Evolutionary conservation across 345 rosid genomes (phyloP), one percentile per base, ranked within the genome.

Genomic region (Aethionema arabicum): DNA sequence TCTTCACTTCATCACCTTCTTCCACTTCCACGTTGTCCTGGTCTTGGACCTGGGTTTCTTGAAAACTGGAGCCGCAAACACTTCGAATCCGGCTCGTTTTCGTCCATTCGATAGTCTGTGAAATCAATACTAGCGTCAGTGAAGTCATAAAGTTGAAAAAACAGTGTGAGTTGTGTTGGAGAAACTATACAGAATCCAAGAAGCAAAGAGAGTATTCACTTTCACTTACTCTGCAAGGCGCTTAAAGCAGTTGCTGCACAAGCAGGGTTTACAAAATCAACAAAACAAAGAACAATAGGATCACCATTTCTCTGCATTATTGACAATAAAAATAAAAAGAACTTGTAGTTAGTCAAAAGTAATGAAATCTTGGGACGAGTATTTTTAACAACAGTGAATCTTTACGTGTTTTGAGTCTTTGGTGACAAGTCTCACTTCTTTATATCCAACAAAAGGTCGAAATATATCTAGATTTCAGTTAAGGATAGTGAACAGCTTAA

Each of bases 231-330:
- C 87, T 91, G 96, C 80, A 91, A 85, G 32, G 93, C 85, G 66
- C 85, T 85, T 77, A 87, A 70, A 37, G 98, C 93, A 56, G 96
- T 87, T 2, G 93, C 98, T 32, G 98, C 98, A 65, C 93, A 91
- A 9, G 95, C 93, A 43, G 98, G 82, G 76, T 61, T 78, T 36
- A 63, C 76, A 70, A 91, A 87, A 70, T 91, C 98, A 62, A 91
- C 98, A 78, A 87, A 87, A 72, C 96, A 91, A 56, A 84, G 90
- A 58, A 87, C 84, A 63, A 85, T 74, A 56, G 88, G 89, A 65
- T 87, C 96, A 44, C 90, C 92, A 10, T 88, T 82, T 16, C 91
- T 89, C 98, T 85, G 86, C 85, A 78, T 68, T 42, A 78, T 68
- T 42, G 21, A 16, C 39, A 11, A 47, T 12, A 47, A 47, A 47